Percentiles rank a stretch among this genome's conserved stretches.
These are phyloP conservation scores for Fallopia convolvulus DNA, from an alignment of 148 eudicot species.

Conservation along the genomic window DNA sequence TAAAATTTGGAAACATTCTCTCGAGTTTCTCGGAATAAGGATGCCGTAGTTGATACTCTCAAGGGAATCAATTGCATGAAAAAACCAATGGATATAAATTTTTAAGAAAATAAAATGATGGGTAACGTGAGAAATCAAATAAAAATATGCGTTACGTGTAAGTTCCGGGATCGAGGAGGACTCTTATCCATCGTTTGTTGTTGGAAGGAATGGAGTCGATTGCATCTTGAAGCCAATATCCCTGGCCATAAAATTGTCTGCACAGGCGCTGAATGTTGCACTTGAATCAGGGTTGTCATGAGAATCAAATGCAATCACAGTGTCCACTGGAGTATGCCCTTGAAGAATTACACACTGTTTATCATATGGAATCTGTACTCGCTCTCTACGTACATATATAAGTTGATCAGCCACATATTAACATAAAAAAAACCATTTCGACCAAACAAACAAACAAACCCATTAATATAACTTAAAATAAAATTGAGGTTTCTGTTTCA, in stretches of 20 bases:
- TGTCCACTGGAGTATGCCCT: not conserved
- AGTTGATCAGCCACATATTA: not conserved
- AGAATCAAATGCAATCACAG: not conserved
- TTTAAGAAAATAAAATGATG: not conserved
- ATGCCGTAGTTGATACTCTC: not conserved
- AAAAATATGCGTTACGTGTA: not conserved
- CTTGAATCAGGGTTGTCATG: not conserved
- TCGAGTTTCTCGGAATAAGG: too few species aligned
- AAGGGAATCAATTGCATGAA: not conserved
- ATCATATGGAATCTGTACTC: not conserved
- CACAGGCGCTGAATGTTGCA: slow-evolving; percentile 11
- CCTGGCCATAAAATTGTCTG: slow-evolving; percentile 21
- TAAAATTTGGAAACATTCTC: too few species aligned
- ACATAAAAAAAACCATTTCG: not conserved
- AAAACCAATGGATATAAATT: not conserved
- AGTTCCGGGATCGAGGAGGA: not conserved
- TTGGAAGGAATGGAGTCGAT: slow-evolving; percentile 1
- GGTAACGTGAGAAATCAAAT: not conserved
- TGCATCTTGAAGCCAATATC: slow-evolving; percentile 10
- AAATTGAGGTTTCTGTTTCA: too few species aligned
- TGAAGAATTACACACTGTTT: slow-evolving; percentile 6
- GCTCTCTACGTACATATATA: not conserved
- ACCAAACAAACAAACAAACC: not conserved
- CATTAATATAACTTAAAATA: too few species aligned
- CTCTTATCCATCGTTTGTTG: not conserved